Evolutionary conservation across 352 stramenopile species (phyloP).

Genomic region (Pythium brassicae): DNA sequence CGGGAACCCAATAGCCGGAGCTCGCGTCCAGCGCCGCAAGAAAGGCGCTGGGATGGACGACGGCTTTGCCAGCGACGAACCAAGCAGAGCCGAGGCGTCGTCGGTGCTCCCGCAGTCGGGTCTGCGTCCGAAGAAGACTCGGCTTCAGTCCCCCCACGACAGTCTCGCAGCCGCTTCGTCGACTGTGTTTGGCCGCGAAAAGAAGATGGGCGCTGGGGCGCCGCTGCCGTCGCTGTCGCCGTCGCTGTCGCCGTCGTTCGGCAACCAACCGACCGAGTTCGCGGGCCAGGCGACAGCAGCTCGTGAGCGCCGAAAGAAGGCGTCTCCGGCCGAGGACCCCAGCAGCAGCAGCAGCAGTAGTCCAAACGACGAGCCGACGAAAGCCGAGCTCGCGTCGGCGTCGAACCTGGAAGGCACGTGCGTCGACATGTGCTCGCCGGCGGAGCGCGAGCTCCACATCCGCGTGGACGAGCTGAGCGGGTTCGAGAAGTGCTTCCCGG

Average conservation of each 20-base stretch:
- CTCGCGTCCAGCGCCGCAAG: background rate
- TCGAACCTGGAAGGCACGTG: slow-evolving; percentile 73
- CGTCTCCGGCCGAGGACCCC: background rate
- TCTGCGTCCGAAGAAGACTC: background rate
- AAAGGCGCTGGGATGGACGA: background rate
- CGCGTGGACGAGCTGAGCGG: slow-evolving; percentile 82
- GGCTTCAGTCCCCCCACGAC: background rate
- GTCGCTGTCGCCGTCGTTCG: slow-evolving; percentile 25
- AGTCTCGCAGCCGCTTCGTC: background rate
- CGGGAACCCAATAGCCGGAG: background rate
- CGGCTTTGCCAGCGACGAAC: background rate
- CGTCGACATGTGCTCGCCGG: slow-evolving; percentile 81
- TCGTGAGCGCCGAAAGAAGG: background rate
- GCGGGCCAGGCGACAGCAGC: background rate
- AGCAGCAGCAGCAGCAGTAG: background rate
- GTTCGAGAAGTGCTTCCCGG: slow-evolving; percentile 81
- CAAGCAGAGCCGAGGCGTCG: background rate
- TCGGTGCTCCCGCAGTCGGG: background rate
- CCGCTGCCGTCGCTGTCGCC: slow-evolving; percentile 11
- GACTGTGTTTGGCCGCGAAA: background rate
- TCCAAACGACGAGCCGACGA: slow-evolving; percentile 29
- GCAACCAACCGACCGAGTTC: background rate
- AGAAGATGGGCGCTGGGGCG: slow-evolving; percentile 1
- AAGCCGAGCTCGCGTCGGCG: slow-evolving; percentile 55
- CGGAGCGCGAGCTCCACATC: slow-evolving; percentile 80